Evolutionary conservation across 2,329 filamentous ascomycete species (phyloP), one percentile per base, ranked within the genome.

Genomic region (Hysterium pulicare): DNA sequence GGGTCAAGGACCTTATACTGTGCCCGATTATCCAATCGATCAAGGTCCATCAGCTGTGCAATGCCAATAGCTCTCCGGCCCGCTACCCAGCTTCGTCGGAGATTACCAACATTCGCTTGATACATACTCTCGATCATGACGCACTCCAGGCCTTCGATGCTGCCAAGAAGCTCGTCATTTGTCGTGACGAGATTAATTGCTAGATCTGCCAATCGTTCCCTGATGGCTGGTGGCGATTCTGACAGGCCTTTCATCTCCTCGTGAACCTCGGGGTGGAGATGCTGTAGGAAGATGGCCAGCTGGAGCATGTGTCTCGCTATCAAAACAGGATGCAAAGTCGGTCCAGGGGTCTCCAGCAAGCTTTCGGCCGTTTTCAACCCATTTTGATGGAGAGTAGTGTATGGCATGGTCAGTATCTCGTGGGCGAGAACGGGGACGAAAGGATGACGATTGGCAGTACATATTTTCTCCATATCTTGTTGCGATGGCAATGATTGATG

Each of bases 11-110:
- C 35, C 13, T 37, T 24, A 13, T 21, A 24, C 21, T 21, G 21
- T 5, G 34, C 34, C 15, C 11, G 24, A n/a, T 26, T 41, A 4
- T 46, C 6, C 20, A 49, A 16, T 4, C 58, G 63, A 43, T 74
- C 60, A 2, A 75, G 41, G 0, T 66, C 67, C 58, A 74, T 63
- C 23, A 71, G 42, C 47, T 75, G 71, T 0, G 69, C 72, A 2
- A 69, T 44, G 15, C 19, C 24, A 8, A 37, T 37, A 3, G 34
- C 34, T 37, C 34, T 5, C 21, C 34, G 34, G 17, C 5, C 11
- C 17, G 34, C 16, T 22, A 37, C 17, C 34, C 34, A 37, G 17
- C 17, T 8, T 24, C 34, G 17, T 5, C 34, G 34, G 34, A 37
- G 34, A 37, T 37, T 37, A 8, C 34, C 34, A 4, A 24, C 11